Percentiles rank a stretch among this genome's conserved stretches.
phyloP scores from a whole-genome alignment of 2,329 filamentous ascomycete genomes.

The Botrytis deweyae region DNA sequence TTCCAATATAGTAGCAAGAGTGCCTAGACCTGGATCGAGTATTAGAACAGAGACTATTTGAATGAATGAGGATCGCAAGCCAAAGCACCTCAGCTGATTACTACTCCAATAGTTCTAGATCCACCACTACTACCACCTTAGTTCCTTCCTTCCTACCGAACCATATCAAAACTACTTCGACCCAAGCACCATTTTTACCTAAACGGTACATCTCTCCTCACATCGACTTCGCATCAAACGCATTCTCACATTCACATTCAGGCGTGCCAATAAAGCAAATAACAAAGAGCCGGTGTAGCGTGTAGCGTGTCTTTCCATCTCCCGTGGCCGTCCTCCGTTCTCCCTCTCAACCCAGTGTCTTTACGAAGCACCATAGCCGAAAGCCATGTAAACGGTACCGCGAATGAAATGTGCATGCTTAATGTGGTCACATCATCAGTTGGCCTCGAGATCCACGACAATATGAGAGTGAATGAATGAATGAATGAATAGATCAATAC shows the following conservation, averaged over 20 bases:
- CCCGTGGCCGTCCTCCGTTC: neutral
- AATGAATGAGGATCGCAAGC: neutral
- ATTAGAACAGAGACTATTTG: neutral
- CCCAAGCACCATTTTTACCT: neutral
- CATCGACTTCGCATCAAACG: neutral
- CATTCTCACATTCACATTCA: neutral
- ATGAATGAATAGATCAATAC: too few relatives aligned
- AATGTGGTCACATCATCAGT: constrained; percentile 1
- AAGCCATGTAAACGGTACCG: neutral
- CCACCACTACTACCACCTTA: neutral
- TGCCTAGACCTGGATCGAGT: neutral
- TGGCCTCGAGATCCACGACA: neutral
- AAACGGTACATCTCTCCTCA: neutral
- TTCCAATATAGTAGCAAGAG: neutral
- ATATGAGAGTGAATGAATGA: neutral
- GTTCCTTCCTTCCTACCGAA: neutral
- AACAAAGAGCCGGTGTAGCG: neutral
- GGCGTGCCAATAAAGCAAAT: neutral
- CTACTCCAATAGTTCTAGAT: neutral
- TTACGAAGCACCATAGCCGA: neutral
- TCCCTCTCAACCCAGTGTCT: neutral
- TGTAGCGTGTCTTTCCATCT: neutral
- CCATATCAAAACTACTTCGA: neutral
- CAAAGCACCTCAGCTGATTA: neutral
- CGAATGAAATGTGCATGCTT: neutral